Percentiles rank a stretch among this genome's conserved stretches.
Evolutionary conservation across 176 grass and related monocot genomes (phyloP).

Genomic region (Oryza meyeriana): DNA sequence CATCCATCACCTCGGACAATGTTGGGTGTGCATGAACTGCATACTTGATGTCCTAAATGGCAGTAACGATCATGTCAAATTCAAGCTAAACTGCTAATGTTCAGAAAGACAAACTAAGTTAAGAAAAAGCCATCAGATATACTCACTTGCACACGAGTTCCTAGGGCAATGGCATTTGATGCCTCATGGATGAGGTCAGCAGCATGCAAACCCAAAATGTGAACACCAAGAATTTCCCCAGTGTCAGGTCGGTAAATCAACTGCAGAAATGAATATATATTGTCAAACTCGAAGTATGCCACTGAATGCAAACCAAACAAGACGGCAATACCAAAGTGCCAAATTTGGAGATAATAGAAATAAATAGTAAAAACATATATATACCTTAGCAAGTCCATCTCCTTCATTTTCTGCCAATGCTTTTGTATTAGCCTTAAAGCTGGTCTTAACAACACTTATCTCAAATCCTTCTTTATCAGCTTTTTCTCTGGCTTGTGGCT

Average conservation of each 20-base stretch:
- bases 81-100: not conserved
- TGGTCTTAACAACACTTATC: slow-evolving; percentile 84
- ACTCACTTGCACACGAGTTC: slow-evolving; percentile 74
- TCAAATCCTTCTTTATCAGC: slow-evolving; percentile 89
- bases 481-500: slow-evolving; percentile 96
- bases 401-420: slow-evolving; percentile 98
- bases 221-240: slow-evolving; percentile 90
- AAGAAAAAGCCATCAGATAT: not conserved
- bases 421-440: slow-evolving; percentile 98
- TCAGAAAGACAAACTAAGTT: not conserved
- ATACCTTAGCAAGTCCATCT: slow-evolving; percentile 92
- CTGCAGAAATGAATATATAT: slow-evolving; percentile 40
- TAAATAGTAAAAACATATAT: not conserved
- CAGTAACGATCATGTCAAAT: not conserved
- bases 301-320: not conserved
- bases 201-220: slow-evolving; percentile 96
- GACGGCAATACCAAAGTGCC: not conserved
- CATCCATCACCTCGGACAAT: slow-evolving; percentile 81
- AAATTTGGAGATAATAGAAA: not conserved
- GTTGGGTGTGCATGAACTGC: slow-evolving; percentile 82
- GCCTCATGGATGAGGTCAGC: slow-evolving; percentile 92
- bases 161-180: slow-evolving; percentile 89
- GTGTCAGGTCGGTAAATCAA: slow-evolving; percentile 92
- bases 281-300: not conserved
- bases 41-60: slow-evolving; percentile 63